Evolutionary conservation across 371 early-diverging fungal species (phyloP).

Genomic region (Mycotypha africana): DNA sequence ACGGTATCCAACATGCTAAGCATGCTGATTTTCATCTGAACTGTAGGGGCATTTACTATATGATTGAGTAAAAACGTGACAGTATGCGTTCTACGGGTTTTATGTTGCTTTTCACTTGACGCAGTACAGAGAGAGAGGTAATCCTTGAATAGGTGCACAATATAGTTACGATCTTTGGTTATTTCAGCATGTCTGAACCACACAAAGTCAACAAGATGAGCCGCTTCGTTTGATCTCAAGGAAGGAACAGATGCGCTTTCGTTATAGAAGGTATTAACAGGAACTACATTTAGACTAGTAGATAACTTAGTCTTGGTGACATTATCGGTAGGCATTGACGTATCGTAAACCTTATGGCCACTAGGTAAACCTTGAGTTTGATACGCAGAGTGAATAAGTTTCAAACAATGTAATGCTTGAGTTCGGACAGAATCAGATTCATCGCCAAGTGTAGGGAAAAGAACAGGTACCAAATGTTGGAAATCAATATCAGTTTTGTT

Average conservation of each 20-base stretch:
- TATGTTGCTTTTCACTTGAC: slow-evolving; percentile 25
- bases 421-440: slow-evolving; percentile 47
- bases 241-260: slow-evolving; percentile 39
- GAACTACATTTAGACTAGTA: slow-evolving; percentile 40
- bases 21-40: slow-evolving; percentile 45
- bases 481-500: slow-evolving; percentile 49
- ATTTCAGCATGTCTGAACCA: slow-evolving; percentile 34
- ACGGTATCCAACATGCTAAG: slow-evolving; percentile 50
- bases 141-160: slow-evolving; percentile 20
- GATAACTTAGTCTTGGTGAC: slow-evolving; percentile 13
- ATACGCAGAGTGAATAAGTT: slow-evolving; percentile 43
- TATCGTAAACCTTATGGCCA: slow-evolving; percentile 39
- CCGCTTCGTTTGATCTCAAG: slow-evolving; percentile 44
- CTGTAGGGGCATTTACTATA: slow-evolving; percentile 43
- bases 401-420: slow-evolving; percentile 51
- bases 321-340: slow-evolving; percentile 14
- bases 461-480: slow-evolving; percentile 74
- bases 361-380: slow-evolving; percentile 17
- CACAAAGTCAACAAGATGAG: slow-evolving; percentile 49
- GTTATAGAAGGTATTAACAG: slow-evolving; percentile 43
- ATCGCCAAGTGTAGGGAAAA: slow-evolving; percentile 64
- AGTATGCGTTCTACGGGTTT: slow-evolving; percentile 24
- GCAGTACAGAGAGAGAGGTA: slow-evolving; percentile 21
- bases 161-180: slow-evolving; percentile 23
- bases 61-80: slow-evolving; percentile 70